A percentile compares a stretch with the other conserved stretches of the same genome.
phyloP scores from a whole-genome alignment of 2,329 filamentous ascomycete genomes.

The Zymoseptoria brevis region DNA sequence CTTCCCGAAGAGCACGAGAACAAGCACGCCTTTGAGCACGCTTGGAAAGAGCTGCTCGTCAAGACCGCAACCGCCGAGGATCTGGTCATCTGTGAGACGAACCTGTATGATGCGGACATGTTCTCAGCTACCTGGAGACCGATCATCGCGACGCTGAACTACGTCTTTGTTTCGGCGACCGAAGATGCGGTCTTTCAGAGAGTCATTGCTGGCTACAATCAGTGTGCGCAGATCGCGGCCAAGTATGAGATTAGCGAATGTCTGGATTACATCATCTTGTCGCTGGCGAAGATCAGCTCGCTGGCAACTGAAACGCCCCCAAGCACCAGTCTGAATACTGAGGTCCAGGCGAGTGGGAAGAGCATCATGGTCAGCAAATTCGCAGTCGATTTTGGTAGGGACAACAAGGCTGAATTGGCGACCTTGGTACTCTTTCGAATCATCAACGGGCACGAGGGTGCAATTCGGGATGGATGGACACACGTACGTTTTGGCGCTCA shows the following conservation, averaged over 20 bases:
- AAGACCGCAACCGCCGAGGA: constrained; percentile 72
- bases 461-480: constrained; percentile 71
- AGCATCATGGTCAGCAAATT: constrained; percentile 98
- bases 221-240: constrained; percentile 87
- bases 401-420: constrained; percentile 87
- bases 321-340: constrained; percentile 85
- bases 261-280: constrained; percentile 86
- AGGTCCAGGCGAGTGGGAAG: constrained; percentile 77
- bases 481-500: constrained; percentile 47
- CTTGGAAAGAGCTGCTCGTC: constrained; percentile 86
- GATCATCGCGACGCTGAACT: constrained; percentile 87
- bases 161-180: constrained; percentile 97
- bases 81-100: constrained; percentile 75
- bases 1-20: constrained; percentile 96
- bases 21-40: constrained; percentile 91
- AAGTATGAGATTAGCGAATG: constrained; percentile 77
- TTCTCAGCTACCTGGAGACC: constrained; percentile 94
- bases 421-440: constrained; percentile 94
- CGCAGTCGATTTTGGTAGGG: constrained; percentile 87
- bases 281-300: constrained; percentile 82
- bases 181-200: constrained; percentile 93
- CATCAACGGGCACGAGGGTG: constrained; percentile 71
- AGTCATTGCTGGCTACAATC: constrained; percentile 89
- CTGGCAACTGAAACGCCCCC: constrained; percentile 67
- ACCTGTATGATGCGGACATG: constrained; percentile 95